Conservation (phyloP, 1,284 basidiomycete genomes). For the Puccinia coronata region DNA sequence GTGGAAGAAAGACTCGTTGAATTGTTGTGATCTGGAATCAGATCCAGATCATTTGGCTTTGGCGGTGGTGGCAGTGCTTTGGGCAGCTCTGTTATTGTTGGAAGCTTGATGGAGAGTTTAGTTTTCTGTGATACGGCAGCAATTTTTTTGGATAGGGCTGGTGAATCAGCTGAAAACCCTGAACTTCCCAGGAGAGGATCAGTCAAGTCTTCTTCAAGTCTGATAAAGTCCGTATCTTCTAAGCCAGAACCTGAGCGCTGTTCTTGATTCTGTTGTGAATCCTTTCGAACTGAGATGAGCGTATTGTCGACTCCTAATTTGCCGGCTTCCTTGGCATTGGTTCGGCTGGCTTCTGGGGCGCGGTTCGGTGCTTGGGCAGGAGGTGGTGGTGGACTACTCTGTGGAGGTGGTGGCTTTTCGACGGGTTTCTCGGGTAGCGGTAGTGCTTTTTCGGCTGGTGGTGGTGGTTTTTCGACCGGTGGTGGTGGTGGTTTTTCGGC, state of each 20-base stretch:
- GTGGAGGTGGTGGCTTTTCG: not conserved
- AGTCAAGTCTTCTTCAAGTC: not conserved
- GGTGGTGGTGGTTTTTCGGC: not conserved
- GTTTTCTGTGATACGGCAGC: not conserved
- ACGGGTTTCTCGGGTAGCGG: not conserved
- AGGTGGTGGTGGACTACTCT: not conserved
- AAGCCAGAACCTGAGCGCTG: not conserved
- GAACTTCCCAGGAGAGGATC: not conserved
- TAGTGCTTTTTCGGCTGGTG: not conserved
- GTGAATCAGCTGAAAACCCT: not conserved
- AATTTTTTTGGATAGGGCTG: constrained; percentile 2
- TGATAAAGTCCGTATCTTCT: not conserved
- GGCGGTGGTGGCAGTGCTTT: not conserved
- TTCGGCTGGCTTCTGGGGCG: not conserved
- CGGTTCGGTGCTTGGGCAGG: not conserved
- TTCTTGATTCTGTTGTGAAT: not conserved
- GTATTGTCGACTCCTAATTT: not conserved
- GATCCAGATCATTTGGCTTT: not conserved
- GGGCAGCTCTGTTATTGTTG: not conserved
- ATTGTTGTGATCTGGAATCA: not conserved
- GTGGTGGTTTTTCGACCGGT: not conserved
- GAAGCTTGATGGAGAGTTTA: not conserved
- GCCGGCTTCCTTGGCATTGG: not conserved
- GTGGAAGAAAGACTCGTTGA: not conserved
- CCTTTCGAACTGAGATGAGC: not conserved